A percentile compares a stretch with the other conserved stretches of the same genome.
Conservation (phyloP, 768 basidiomycete species). For the Tulasnella calospora region DNA sequence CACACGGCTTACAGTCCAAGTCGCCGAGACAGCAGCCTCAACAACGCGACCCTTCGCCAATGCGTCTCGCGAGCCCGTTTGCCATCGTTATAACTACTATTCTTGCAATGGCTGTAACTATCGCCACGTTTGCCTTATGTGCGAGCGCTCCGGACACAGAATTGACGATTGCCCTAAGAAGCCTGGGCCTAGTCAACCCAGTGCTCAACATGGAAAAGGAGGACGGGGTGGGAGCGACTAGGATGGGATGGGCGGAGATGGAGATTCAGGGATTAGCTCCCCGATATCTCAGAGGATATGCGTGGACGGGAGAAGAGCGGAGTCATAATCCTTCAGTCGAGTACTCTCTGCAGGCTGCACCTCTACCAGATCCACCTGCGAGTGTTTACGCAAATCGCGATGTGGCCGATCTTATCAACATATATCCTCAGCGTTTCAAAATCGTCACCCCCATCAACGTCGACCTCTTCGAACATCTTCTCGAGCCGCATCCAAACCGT, state of each 20-base stretch:
- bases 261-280: not conserved
- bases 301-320: not conserved
- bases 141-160: not conserved
- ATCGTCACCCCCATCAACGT: conserved; percentile 41
- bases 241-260: not conserved
- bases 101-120: not conserved
- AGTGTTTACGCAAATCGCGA: conserved; percentile 20
- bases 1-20: not conserved
- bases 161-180: not conserved
- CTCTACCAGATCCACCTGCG: not conserved
- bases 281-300: not conserved
- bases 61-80: not conserved
- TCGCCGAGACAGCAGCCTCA: not conserved
- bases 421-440: conserved; percentile 37
- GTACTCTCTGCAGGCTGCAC: not conserved
- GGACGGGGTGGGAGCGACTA: not conserved
- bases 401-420: conserved; percentile 31
- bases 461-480: conserved; percentile 34
- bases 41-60: not conserved
- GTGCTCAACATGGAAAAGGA: not conserved
- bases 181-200: not conserved
- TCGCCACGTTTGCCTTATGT: not conserved
- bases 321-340: not conserved
- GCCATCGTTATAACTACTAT: not conserved
- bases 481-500: conserved; percentile 40